Percentiles rank a stretch among this genome's conserved stretches.
Conservation (phyloP, 1,284 basidiomycete species). For the Singerocomus rubriflavus region DNA sequence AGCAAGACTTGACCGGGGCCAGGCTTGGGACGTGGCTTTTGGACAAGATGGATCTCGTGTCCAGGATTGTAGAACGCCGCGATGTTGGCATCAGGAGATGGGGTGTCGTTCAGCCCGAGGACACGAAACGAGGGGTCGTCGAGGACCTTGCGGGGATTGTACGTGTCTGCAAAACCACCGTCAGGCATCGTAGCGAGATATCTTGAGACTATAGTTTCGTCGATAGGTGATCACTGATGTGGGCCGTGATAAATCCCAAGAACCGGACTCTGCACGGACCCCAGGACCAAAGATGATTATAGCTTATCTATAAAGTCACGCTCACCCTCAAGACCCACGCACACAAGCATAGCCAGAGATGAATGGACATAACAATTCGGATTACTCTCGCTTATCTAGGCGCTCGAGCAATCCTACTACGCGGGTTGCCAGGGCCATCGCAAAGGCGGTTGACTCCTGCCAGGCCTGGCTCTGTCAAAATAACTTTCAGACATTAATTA, state of each 20-base stretch:
- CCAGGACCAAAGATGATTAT: no score
- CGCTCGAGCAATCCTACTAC: no score
- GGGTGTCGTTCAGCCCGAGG: conserved; percentile 45
- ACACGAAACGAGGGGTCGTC: conserved; percentile 51
- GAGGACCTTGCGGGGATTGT: conserved; percentile 51
- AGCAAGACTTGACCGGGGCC: conserved; percentile 60
- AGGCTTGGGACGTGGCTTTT: conserved; percentile 55
- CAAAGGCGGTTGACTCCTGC: no score
- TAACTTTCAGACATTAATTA: no score
- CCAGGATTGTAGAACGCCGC: conserved; percentile 59
- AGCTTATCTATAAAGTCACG: no score
- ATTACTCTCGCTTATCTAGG: no score
- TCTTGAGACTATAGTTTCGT: not conserved
- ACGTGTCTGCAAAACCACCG: conserved; percentile 39
- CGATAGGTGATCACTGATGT: not conserved
- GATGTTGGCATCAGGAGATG: conserved; percentile 46
- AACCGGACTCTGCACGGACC: no score
- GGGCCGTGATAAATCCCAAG: conserved; percentile 1
- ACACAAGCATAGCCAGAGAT: no score
- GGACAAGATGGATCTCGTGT: conserved; percentile 58
- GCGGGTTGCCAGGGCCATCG: no score
- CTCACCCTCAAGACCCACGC: no score
- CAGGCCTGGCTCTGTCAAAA: no score
- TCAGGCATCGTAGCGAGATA: conserved; percentile 19
- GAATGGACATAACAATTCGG: no score